Base-by-base conservation (phyloP, 1,139 yeast genomes). In the Geotrichum klebahnii region DNA sequence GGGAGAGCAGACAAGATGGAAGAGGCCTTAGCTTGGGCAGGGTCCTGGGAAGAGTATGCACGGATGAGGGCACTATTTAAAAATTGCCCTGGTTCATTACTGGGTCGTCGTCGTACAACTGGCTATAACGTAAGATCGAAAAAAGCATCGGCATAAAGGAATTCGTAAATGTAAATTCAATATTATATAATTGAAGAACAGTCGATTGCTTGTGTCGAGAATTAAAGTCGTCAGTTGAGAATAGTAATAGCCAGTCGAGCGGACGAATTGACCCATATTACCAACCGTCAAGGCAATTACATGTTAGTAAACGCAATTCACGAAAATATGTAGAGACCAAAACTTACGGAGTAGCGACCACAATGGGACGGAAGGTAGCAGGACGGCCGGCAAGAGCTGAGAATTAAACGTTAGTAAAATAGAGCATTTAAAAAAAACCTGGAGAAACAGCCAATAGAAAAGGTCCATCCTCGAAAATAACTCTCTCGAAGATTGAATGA, bases 1-100 rank as follows among this genome's bases (percentile, higher is more conserved):
- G 98, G 98, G 63, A 92, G 75, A 59, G 96, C 89, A 64, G 87
- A 90, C 65, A 92, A 80, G 71, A 92, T 82, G 55, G 96, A 81
- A 66, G 80, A 74, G 56, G 98, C 98, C 78, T 87, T 88, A 65
- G 84, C 79, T 77, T 88, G 85, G 70, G 97, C 97, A 65, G 89
- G 96, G 20, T 67, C 65, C 59, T 67, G 61, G 41, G 70, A 59
- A 47, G 75, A 65, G 62, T 68, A 78, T 46, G 54, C 54, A 46
- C 63, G 56, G 54, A 54, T 50, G 55, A 58, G 53, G 48, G 52
- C 35, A 54, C 55, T 52, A 54, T 29, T 35, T 33, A 6, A 32
- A 26, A 36, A 3, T 10, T 26, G 20, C 37, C 33, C 33, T 5
- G 14, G 32, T 26, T 8, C 33, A 26, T 9, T n/a, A 24, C 31